phyloP scores from a whole-genome alignment of 176 grass and related monocot genomes.

The Cenchrus fungigraminus region DNA sequence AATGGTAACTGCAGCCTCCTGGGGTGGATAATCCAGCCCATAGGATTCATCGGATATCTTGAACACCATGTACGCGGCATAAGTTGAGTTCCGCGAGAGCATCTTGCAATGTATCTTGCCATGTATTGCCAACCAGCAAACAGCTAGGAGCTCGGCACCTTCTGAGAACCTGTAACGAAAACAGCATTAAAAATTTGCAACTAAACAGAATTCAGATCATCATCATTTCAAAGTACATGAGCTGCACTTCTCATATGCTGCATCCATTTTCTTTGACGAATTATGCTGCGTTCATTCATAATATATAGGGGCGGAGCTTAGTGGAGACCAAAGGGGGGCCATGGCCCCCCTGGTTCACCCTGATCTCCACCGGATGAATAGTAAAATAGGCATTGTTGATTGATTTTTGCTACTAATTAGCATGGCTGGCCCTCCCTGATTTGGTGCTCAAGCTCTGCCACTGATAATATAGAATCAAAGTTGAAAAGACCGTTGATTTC shows the following conservation, averaged over 20 bases:
- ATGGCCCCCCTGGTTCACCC: no score
- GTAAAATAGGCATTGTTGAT: no score
- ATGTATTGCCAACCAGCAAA: constrained; percentile 59
- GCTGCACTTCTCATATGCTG: not conserved
- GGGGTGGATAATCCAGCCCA: constrained; percentile 28
- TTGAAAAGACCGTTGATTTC: not conserved
- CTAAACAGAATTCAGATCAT: not conserved
- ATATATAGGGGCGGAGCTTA: no score
- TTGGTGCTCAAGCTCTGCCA: no score
- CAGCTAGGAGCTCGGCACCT: constrained; percentile 25
- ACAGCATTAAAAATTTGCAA: not conserved
- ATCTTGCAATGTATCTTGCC: constrained; percentile 52
- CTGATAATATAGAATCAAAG: not conserved
- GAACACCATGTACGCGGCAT: constrained; percentile 58
- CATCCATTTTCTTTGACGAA: not conserved
- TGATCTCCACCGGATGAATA: no score
- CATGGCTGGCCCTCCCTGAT: no score
- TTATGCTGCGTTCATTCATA: not conserved
- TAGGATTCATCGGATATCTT: constrained; percentile 16
- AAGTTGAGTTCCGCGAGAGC: constrained; percentile 50
- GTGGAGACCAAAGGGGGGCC: no score
- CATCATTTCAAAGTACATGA: no score
- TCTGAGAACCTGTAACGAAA: constrained; percentile 46
- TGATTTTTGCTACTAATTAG: no score
- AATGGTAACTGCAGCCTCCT: constrained; percentile 22